A percentile compares a stretch with the other conserved stretches of the same genome.
Conservation (phyloP, 2,329 filamentous ascomycete genomes). For the Immersiporthe knoxdaviesiana region DNA sequence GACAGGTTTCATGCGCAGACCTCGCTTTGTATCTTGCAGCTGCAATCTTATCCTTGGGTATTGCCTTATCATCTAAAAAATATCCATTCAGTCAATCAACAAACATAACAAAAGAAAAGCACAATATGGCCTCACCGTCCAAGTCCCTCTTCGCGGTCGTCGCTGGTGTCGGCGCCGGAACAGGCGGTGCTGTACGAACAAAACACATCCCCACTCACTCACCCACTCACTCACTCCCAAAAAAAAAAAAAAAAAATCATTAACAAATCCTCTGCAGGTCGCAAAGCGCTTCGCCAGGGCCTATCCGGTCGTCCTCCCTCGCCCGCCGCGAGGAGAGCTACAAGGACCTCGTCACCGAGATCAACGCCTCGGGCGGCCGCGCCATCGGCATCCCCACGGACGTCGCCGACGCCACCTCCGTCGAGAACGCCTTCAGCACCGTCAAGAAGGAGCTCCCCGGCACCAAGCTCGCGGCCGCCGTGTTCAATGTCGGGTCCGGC, state of each 20-base stretch:
- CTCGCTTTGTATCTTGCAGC: no score
- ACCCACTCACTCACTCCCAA: not conserved
- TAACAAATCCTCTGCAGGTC: constrained; percentile 38
- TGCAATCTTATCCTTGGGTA: no score
- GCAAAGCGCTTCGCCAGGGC: constrained; percentile 63
- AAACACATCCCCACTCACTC: not conserved
- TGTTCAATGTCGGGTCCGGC: constrained; percentile 69
- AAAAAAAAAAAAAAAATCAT: no score
- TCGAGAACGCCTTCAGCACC: constrained; percentile 63
- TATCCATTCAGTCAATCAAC: not conserved
- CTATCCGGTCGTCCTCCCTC: constrained; percentile 77
- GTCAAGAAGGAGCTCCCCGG: constrained; percentile 63
- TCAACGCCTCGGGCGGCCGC: constrained; percentile 67
- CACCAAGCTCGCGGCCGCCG: constrained; percentile 62
- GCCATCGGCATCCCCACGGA: constrained; percentile 74
- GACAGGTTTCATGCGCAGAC: not conserved
- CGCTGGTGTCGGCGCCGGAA: constrained; percentile 74
- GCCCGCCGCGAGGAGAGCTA: constrained; percentile 70
- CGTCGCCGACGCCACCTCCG: constrained; percentile 53
- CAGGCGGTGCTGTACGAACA: constrained; percentile 39
- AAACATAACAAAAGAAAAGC: not conserved
- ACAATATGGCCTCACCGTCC: constrained; percentile 30
- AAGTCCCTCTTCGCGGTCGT: constrained; percentile 65
- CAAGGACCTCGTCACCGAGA: constrained; percentile 68
- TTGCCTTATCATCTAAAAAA: no score